phyloP scores from a whole-genome alignment of 164 flowering plant genomes.

The Kalanchoe fedtschenkoi region DNA sequence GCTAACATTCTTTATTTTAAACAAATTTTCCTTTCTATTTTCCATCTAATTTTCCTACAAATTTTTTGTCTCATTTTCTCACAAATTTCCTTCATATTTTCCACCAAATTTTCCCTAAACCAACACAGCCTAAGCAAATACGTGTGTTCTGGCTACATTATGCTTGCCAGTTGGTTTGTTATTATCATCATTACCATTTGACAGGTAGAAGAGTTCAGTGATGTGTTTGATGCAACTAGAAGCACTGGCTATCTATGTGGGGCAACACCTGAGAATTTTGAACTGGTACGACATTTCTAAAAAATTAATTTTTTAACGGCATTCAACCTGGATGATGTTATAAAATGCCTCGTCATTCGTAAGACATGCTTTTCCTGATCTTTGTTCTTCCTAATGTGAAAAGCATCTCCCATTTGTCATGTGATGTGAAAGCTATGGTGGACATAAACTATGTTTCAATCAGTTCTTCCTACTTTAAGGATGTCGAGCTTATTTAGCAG shows the following conservation, averaged over 20 bases:
- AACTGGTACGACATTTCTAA: conserved; percentile 41
- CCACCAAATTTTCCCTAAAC: too few species aligned
- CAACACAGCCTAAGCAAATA: too few species aligned
- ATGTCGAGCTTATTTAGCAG: not conserved
- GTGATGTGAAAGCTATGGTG: not conserved
- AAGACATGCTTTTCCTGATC: not conserved
- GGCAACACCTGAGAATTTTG: conserved; percentile 65
- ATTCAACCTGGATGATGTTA: not conserved
- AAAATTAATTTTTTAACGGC: not conserved
- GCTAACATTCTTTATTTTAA: too few species aligned
- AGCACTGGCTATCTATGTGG: conserved; percentile 96
- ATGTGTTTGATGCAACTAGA: conserved; percentile 80
- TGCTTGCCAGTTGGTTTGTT: not conserved
- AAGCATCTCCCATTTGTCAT: not conserved
- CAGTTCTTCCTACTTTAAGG: not conserved
- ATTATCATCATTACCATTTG: not conserved
- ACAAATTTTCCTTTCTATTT: too few species aligned
- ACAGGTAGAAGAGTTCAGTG: conserved; percentile 52
- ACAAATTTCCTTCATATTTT: too few species aligned
- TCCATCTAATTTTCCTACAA: too few species aligned
- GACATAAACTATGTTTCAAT: too few species aligned
- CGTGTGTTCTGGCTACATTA: not conserved
- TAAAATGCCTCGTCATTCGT: not conserved
- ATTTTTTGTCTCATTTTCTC: too few species aligned
- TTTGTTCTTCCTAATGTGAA: not conserved